phyloP scores from a whole-genome alignment of 176 grass and related monocot genomes.

The Eremochloa ophiuroides region DNA sequence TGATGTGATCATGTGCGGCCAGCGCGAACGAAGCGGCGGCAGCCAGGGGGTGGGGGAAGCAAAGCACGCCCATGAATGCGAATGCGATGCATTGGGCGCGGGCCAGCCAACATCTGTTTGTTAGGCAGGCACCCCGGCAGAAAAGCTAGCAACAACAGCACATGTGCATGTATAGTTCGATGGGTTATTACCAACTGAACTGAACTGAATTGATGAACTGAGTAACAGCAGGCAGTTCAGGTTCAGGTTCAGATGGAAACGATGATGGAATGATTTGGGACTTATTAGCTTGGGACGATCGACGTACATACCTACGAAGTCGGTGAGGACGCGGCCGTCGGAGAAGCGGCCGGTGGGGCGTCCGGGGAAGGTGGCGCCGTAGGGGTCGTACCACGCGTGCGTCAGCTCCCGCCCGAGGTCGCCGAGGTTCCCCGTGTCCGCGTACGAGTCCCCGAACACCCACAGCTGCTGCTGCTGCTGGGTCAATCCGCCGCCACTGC shows the following conservation, averaged over 20 bases:
- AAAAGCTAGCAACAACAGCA: too few species aligned
- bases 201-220: neutral
- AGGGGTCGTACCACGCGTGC: conserved; percentile 70
- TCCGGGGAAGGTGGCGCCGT: conserved; percentile 63
- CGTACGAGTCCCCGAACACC: conserved; percentile 93
- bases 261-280: neutral
- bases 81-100: too few species aligned
- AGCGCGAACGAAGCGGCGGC: too few species aligned
- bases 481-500: neutral
- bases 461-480: conserved; percentile 35
- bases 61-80: too few species aligned
- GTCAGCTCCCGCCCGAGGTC: conserved; percentile 67
- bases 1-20: too few species aligned
- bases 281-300: too few species aligned
- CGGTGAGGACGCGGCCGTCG: conserved; percentile 81
- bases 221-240: neutral
- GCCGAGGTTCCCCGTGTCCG: conserved; percentile 84
- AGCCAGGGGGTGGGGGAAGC: too few species aligned
- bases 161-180: too few species aligned
- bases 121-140: too few species aligned
- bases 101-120: too few species aligned
- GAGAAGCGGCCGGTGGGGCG: conserved; percentile 77
- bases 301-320: too few species aligned
- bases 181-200: too few species aligned
- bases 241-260: neutral